A percentile compares a stretch with the other conserved stretches of the same genome.
phyloP scores from a whole-genome alignment of 2,329 filamentous ascomycete species.

The Phyllosticta citrichinensis region DNA sequence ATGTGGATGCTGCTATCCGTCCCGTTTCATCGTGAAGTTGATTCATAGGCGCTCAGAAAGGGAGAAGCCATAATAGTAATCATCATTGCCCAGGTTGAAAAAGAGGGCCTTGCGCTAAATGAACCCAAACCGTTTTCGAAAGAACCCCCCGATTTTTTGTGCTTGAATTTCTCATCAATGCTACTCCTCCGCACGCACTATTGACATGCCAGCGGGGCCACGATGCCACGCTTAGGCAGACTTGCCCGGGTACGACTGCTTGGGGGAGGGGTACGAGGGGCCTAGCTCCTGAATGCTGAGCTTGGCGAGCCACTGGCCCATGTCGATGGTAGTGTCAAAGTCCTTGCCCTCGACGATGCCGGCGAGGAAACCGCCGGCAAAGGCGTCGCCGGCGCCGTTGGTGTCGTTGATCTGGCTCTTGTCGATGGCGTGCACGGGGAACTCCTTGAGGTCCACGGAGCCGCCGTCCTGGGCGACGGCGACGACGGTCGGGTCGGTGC shows the following conservation, averaged over 20 bases:
- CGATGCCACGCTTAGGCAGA: background rate
- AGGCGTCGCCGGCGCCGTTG: slow-evolving; percentile 93
- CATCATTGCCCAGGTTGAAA: background rate
- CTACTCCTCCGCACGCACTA: background rate
- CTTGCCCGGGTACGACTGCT: slow-evolving; percentile 28
- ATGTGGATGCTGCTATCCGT: too few species aligned
- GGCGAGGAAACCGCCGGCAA: slow-evolving; percentile 87
- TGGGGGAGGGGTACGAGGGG: slow-evolving; percentile 40
- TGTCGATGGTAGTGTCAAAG: slow-evolving; percentile 69
- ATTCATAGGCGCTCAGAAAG: background rate
- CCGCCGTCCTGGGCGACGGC: slow-evolving; percentile 60
- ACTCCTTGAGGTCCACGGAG: slow-evolving; percentile 58
- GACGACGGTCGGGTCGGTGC: slow-evolving; percentile 80
- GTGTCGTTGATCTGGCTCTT: slow-evolving; percentile 82
- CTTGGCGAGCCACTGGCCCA: slow-evolving; percentile 93
- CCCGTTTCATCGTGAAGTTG: background rate
- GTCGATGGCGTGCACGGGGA: slow-evolving; percentile 70
- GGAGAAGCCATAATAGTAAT: background rate
- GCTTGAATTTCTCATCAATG: background rate
- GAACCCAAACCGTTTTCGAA: background rate
- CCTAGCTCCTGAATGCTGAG: slow-evolving; percentile 92
- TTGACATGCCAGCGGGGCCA: background rate
- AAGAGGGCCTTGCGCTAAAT: background rate
- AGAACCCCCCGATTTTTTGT: background rate
- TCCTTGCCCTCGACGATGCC: slow-evolving; percentile 78